Percentiles rank a stretch among this genome's conserved stretches.
These are phyloP conservation scores for Neoboletus subvelutipes DNA, from an alignment of 768 basidiomycete species.

Conservation along the genomic window DNA sequence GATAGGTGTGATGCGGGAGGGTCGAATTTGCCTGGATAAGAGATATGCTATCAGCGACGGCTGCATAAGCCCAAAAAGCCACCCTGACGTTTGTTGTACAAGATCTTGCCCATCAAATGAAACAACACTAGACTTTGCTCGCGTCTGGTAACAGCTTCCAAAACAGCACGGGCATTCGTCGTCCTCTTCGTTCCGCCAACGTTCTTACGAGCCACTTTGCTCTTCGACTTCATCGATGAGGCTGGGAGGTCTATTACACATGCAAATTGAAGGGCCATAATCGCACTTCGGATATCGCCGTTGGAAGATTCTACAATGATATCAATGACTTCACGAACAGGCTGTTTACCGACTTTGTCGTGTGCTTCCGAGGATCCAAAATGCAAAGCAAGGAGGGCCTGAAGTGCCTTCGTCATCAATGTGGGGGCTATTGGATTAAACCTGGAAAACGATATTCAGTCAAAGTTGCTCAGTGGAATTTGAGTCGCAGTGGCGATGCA, in stretches of 20 bases:
- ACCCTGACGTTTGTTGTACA: slow-evolving; percentile 87
- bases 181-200: slow-evolving; percentile 14
- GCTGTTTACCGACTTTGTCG: slow-evolving; percentile 30
- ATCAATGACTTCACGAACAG: slow-evolving; percentile 69
- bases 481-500: slow-evolving; percentile 4
- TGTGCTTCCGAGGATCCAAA: slow-evolving; percentile 34
- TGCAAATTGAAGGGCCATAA: slow-evolving; percentile 91
- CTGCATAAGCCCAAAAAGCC: not conserved
- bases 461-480: not conserved
- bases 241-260: slow-evolving; percentile 45
- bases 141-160: slow-evolving; percentile 76
- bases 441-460: slow-evolving; percentile 38
- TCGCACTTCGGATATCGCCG: slow-evolving; percentile 91
- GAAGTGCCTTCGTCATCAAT: slow-evolving; percentile 76
- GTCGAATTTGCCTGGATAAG: slow-evolving; percentile 70
- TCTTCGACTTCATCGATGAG: slow-evolving; percentile 15
- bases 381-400: slow-evolving; percentile 51
- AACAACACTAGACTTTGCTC: slow-evolving; percentile 89
- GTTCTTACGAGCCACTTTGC: slow-evolving; percentile 36
- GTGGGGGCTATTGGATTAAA: slow-evolving; percentile 94
- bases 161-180: slow-evolving; percentile 34
- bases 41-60: slow-evolving; percentile 2
- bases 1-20: slow-evolving; percentile 53
- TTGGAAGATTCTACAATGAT: slow-evolving; percentile 75
- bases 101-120: slow-evolving; percentile 87